Base-by-base conservation (phyloP, 768 basidiomycete species). In the Suillus discolor region DNA sequence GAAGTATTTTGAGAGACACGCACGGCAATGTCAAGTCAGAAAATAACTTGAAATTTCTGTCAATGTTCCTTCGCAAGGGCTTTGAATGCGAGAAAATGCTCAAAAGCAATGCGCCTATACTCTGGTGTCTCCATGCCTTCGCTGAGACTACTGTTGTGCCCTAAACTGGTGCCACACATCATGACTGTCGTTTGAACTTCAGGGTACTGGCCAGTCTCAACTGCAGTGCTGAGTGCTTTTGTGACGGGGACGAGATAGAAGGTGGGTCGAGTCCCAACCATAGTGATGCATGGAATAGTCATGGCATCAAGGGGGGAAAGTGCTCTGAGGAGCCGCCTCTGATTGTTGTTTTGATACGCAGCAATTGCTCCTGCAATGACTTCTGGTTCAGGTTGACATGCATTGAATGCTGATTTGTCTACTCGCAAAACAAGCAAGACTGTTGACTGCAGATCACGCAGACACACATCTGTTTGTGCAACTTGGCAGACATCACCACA, bases 181-280 rank as follows among this genome's bases (percentile, higher is more conserved):
- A 49, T 5, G 23, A 51, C 49, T 23, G 13, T 51, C 6, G 49
- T 51, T 51, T 6, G 25, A 51, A 6, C 12, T 51, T 51, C 25
- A 28, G 63, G 63, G 18, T 45, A 64, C 38, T 62, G 51, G 25
- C 34, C 62, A 53, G 28, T 57, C 9, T 7, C 34, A 34, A 63
- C 38, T 2, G 41, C 25, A 47, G 6, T 53, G 38, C 51, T 57
- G 16, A 79, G 67, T 39, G 74, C 72, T 63, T 67, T 61, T 41
- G 75, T 80, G 66, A 80, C 73, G 4, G 74, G 73, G 39, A 80
- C 70, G 18, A 44, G 44, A 44, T 44, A 44, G 44, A 44, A 44
- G 44, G 20, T 77, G 66, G 79, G 79, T 20, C 54, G 69, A 36
- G 78, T 79, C 39, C 79, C 76, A 20, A 67, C 45, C 77, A 81